Evolutionary conservation across 2,329 filamentous ascomycete species (phyloP), one percentile per base, ranked within the genome.

Genomic region (Sporothrix globosa): DNA sequence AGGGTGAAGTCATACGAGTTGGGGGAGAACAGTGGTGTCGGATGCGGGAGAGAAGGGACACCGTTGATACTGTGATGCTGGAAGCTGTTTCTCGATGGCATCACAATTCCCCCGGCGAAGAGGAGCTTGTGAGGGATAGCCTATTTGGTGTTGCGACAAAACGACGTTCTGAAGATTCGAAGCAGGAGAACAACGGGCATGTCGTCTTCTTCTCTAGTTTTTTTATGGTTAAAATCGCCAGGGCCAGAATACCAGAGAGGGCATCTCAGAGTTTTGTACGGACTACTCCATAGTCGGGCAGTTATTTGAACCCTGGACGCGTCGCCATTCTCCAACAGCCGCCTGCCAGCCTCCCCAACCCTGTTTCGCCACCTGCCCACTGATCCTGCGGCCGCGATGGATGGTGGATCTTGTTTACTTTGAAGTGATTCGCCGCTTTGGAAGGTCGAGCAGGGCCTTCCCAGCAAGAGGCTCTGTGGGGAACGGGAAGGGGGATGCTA

Each of bases 401-500:
- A 46, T 27, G 39, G 39, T 61, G 58, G 58, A 39, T 39, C 58
- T 14, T 65, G 61, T 65, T 65, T 50, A 50, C 44, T 65, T 65
- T 50, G 44, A 17, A 50, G 14, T 65, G 61, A 65, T 65, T 65
- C 14, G 61, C 44, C 21, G 61, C 27, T 24, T 50, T 5, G 46
- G 19, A 24, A 65, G 44, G 61, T 14, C 41, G 41, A 44, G 41
- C 14, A 7, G 54, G 34, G 44, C 14, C 44, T 4, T 50, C 24
- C 44, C 7, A 65, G 44, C 14, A 34, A 19, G 3, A 48, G 24
- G 44, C 44, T 46, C 21, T 24, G 46, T 50, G 61, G 24, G 41
- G 44, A n/a, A 27, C 41, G 60, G 61, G 61, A 50, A 24, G 34
- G 61, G 24, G 7, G 24, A 21, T 11, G 46, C 17, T 17, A 14